A percentile compares a stretch with the other conserved stretches of the same genome.
These are phyloP conservation scores for Oryza australiensis DNA, from an alignment of 176 grass and related monocot species.

Conservation along the genomic window DNA sequence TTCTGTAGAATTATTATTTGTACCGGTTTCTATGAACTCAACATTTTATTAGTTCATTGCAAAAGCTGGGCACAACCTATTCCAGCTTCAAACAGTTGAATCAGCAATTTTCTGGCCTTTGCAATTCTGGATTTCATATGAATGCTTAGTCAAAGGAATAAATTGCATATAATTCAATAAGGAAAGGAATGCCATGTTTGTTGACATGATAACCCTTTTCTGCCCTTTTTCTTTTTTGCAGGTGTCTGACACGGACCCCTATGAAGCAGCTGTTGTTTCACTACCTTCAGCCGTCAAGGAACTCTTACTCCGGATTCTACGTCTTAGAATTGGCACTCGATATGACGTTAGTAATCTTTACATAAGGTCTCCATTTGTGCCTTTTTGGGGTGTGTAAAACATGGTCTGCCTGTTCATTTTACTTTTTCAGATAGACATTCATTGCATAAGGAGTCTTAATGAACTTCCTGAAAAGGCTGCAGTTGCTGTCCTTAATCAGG, in stretches of 20 bases:
- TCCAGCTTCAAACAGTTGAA: slow-evolving; percentile 3
- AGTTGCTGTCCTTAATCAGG: slow-evolving; percentile 85
- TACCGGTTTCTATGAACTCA: neutral
- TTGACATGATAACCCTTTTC: slow-evolving; percentile 21
- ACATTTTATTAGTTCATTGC: neutral
- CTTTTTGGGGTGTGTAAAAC: neutral
- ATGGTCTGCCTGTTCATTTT: slow-evolving; percentile 14
- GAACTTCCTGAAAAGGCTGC: slow-evolving; percentile 67
- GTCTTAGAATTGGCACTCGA: slow-evolving; percentile 69
- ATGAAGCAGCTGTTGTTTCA: slow-evolving; percentile 74
- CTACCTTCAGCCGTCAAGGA: slow-evolving; percentile 69
- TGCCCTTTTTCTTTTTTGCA: slow-evolving; percentile 27
- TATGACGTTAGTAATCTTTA: slow-evolving; percentile 58
- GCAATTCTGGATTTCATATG: neutral
- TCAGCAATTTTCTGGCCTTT: slow-evolving; percentile 2
- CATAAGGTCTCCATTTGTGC: neutral
- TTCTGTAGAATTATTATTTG: neutral
- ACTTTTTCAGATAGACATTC: slow-evolving; percentile 67
- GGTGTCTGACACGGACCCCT: slow-evolving; percentile 52
- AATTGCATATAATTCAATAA: slow-evolving; percentile 28
- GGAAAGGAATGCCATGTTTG: neutral
- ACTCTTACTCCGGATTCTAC: slow-evolving; percentile 62
- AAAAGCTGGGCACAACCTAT: neutral
- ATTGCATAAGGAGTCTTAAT: slow-evolving; percentile 58
- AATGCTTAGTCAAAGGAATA: neutral